Percentiles rank a stretch among this genome's conserved stretches.
Evolutionary conservation across 495 filamentous ascomycete genomes (phyloP).

Genomic region (Poronia punctata): DNA sequence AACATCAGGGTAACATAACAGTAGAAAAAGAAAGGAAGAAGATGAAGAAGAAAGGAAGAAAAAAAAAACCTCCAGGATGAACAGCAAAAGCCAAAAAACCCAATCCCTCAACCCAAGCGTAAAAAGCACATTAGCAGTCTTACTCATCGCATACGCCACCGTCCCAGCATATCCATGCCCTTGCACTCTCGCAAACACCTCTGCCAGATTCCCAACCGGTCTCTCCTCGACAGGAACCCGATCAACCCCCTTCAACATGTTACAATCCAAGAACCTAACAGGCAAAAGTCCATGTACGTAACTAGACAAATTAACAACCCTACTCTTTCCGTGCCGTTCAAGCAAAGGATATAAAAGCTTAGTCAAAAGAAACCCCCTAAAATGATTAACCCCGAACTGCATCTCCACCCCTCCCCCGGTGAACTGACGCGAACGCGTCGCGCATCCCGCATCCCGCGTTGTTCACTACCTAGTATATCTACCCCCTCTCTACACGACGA

Average conservation of each 20-base stretch:
- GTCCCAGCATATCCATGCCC: constrained; percentile 48
- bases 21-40: no score
- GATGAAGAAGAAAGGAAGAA: not conserved
- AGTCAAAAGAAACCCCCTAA: constrained; percentile 53
- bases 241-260: constrained; percentile 42
- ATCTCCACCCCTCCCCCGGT: constrained; percentile 46
- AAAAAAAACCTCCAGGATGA: constrained; percentile 41
- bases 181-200: constrained; percentile 25
- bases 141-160: constrained; percentile 50
- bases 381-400: constrained; percentile 53
- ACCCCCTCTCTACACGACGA: no score
- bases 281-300: constrained; percentile 46
- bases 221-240: constrained; percentile 33
- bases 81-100: constrained; percentile 36
- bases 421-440: constrained; percentile 24
- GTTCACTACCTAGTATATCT: constrained; percentile 52
- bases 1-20: no score
- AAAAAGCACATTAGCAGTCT: constrained; percentile 57
- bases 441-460: constrained; percentile 45
- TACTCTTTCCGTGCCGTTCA: constrained; percentile 33
- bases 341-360: constrained; percentile 46
- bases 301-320: constrained; percentile 39
- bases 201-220: constrained; percentile 21
- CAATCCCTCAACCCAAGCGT: constrained; percentile 39
- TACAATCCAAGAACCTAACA: constrained; percentile 51